Evolutionary conservation across 352 stramenopile genomes (phyloP).

Genomic region (Globisporangium canariense): DNA sequence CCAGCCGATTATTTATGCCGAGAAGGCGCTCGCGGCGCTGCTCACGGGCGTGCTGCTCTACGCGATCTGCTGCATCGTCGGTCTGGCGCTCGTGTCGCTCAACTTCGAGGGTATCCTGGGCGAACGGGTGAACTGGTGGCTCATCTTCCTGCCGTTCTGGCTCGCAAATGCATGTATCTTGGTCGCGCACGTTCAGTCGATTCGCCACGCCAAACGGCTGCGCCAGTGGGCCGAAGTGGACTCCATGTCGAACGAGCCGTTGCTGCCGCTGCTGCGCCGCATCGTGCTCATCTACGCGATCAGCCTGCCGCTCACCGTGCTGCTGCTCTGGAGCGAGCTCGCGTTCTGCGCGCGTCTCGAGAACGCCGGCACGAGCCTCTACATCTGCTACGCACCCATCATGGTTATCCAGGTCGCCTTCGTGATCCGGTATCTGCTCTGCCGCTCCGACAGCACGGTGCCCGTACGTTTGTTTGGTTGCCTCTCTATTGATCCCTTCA

Average conservation of each 20-base stretch:
- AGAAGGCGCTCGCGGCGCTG: constrained; percentile 68
- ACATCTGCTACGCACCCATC: constrained; percentile 75
- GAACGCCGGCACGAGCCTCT: constrained; percentile 57
- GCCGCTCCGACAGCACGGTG: constrained; percentile 68
- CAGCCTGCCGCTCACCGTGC: constrained; percentile 58
- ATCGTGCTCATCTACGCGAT: constrained; percentile 78
- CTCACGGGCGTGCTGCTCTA: constrained; percentile 79
- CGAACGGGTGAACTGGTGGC: constrained; percentile 69
- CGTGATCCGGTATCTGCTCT: constrained; percentile 79
- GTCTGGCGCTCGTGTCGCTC: constrained; percentile 65
- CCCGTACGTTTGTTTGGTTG: constrained; percentile 35
- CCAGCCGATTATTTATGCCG: constrained; percentile 72
- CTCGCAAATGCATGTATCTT: constrained; percentile 62
- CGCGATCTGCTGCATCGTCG: constrained; percentile 67
- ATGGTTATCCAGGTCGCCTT: constrained; percentile 83
- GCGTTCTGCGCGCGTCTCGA: constrained; percentile 76
- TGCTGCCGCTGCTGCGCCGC: constrained; percentile 68
- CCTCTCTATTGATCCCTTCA: neutral
- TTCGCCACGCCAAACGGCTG: constrained; percentile 62
- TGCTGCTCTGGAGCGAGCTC: constrained; percentile 81
- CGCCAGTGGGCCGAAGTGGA: constrained; percentile 77
- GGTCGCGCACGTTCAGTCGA: constrained; percentile 55
- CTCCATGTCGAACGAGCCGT: constrained; percentile 75
- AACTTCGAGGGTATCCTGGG: constrained; percentile 78
- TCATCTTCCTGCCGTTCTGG: constrained; percentile 81